Conservation (phyloP, 257 asterid genomes). For the Capsicum baccatum region DNA sequence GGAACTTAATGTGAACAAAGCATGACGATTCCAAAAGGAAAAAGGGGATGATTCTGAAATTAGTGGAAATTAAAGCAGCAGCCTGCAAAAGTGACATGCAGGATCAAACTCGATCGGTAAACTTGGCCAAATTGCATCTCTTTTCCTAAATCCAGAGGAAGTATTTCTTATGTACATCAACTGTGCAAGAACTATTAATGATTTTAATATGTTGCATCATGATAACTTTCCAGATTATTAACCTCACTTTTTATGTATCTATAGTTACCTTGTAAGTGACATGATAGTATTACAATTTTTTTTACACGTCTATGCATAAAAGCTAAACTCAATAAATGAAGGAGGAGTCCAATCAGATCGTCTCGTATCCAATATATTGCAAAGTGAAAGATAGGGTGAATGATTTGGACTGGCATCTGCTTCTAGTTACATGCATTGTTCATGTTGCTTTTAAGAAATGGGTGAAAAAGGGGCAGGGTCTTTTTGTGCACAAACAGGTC, state of each 20-base stretch:
- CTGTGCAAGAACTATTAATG: too few species aligned
- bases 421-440: not conserved
- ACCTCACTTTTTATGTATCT: not conserved
- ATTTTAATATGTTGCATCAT: not conserved
- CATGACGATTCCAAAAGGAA: not conserved
- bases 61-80: conserved; percentile 23
- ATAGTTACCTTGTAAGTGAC: not conserved
- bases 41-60: conserved; percentile 1
- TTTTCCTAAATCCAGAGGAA: not conserved
- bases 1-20: conserved; percentile 11
- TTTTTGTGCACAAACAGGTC: not conserved
- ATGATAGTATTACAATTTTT: not conserved
- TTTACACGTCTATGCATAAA: not conserved
- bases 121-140: conserved; percentile 23
- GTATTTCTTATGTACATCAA: not conserved
- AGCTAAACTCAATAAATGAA: not conserved
- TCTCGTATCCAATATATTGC: not conserved
- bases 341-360: not conserved
- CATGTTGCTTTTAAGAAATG: not conserved
- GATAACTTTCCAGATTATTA: not conserved
- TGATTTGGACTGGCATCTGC: conserved; percentile 13
- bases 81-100: not conserved
- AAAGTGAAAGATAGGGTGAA: not conserved
- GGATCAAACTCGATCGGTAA: not conserved
- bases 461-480: not conserved